Conservation (phyloP, 129 eudicot genomes). For the Chrysanthemum makinoi region DNA sequence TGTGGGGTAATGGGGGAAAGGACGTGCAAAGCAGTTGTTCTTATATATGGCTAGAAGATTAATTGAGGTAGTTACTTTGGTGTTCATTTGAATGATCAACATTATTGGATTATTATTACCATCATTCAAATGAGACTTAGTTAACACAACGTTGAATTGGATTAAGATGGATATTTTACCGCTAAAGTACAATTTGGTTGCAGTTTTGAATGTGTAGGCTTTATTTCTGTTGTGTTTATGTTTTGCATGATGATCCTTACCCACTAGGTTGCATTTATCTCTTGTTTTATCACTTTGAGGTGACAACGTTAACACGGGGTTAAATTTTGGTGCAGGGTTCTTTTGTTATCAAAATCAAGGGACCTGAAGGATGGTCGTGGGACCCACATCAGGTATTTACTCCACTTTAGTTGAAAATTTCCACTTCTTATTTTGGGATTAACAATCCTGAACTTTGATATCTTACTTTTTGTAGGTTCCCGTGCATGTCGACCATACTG, state of each 20-base stretch:
- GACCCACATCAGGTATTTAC: constrained; percentile 73
- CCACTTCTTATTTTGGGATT: constrained; percentile 10
- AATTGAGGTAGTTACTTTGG: constrained; percentile 2
- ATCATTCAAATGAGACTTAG: constrained; percentile 2
- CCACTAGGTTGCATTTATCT: constrained; percentile 1
- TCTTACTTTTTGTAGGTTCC: constrained; percentile 64
- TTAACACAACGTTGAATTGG: constrained; percentile 1
- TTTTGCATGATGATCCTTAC: not conserved
- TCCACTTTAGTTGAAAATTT: constrained; percentile 11
- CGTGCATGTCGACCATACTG: constrained; percentile 74
- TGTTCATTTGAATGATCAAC: constrained; percentile 17
- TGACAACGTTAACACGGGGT: constrained; percentile 1
- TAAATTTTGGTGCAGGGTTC: constrained; percentile 68
- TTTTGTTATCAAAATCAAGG: constrained; percentile 82
- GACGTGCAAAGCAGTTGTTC: constrained; percentile 12
- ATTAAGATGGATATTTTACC: constrained; percentile 5
- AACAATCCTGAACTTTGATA: constrained; percentile 8
- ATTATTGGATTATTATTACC: constrained; percentile 6
- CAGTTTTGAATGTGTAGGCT: not conserved
- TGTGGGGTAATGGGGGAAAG: not conserved
- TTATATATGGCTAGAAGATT: constrained; percentile 5
- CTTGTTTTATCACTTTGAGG: constrained; percentile 25
- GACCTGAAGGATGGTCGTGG: constrained; percentile 98
- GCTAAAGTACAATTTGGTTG: constrained; percentile 10
- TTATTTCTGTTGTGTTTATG: constrained; percentile 8